These are phyloP conservation scores for Stramenopiles sp. DNA, from an alignment of 352 stramenopile species.

Conservation along the genomic window DNA sequence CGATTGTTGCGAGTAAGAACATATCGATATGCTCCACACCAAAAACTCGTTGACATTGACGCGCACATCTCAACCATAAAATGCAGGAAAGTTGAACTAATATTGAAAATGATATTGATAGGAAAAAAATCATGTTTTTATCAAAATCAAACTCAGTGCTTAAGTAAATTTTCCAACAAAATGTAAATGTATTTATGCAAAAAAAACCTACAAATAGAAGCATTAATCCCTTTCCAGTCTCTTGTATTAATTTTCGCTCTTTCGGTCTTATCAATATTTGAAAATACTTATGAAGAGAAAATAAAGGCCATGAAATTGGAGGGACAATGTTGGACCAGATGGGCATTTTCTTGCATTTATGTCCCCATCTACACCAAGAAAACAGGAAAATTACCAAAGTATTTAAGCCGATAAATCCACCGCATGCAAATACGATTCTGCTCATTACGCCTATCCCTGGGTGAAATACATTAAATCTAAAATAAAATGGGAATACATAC, in stretches of 20 bases:
- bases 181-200: slow-evolving; percentile 6
- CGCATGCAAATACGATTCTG: neutral
- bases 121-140: neutral
- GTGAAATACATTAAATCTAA: neutral
- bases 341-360: neutral
- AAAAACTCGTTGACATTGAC: neutral
- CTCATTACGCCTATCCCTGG: neutral
- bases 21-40: neutral
- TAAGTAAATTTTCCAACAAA: neutral
- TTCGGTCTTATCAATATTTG: neutral
- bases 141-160: neutral
- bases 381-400: neutral
- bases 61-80: neutral
- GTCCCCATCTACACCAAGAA: neutral
- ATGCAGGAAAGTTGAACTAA: neutral
- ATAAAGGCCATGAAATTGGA: neutral
- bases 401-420: neutral
- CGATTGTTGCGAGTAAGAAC: neutral
- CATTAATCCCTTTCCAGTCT: neutral
- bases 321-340: neutral
- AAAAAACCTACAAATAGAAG: neutral
- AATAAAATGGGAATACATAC: neutral
- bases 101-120: neutral
- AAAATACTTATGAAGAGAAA: neutral
- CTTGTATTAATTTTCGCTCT: neutral